Base-by-base conservation (phyloP, 2,329 filamentous ascomycete genomes). In the Cryoendolithus antarcticus region DNA sequence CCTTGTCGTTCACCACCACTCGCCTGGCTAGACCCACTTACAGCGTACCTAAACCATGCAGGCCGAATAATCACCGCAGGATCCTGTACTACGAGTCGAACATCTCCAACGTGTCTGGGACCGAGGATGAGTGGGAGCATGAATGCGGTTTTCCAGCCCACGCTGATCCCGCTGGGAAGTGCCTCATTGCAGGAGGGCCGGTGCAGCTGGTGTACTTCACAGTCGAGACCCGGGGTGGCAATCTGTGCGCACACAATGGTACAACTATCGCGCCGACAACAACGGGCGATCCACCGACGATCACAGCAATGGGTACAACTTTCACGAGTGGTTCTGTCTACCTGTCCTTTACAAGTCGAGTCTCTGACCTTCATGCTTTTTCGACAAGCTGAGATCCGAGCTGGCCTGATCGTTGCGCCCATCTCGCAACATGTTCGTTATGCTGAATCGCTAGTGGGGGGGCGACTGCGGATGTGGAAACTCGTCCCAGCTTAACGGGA, bases 131-230 rank as follows among this genome's bases (percentile, higher is more conserved):
- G 6, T 34, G 46, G 1, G 19, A 38, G 12, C 28, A 24, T 1
- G 42, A 44, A 13, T 54, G 48, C 32, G 48, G 48, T 2, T 35
- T 32, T n/a, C 46, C 48, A 4, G 38, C 44, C 6, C 42, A 40
- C 31, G 19, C 37, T 5, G 31, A 39, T 6, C 24, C 24, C 24
- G 24, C 6, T 27, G 24, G 24, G 24, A 12, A 46, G 13, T 54
- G 49, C 38, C 42, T 51, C 2, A 41, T 53, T 8, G 41, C 40
- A 32, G 50, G 51, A n/a, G 51, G 51, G 6, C 51, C 49, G 6
- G 43, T 51, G 2, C 36, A 44, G 9, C 43, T 54, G 8, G 39
- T 50, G 11, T 53, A 50, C 40, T 53, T 50, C 34, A 50, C 51
- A 8, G 45, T 49, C 29, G 24, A 27, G 24, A 44, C 30, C 10